Evolutionary conservation across 2,329 filamentous ascomycete genomes (phyloP).

Genomic region (Gremmenia infestans): DNA sequence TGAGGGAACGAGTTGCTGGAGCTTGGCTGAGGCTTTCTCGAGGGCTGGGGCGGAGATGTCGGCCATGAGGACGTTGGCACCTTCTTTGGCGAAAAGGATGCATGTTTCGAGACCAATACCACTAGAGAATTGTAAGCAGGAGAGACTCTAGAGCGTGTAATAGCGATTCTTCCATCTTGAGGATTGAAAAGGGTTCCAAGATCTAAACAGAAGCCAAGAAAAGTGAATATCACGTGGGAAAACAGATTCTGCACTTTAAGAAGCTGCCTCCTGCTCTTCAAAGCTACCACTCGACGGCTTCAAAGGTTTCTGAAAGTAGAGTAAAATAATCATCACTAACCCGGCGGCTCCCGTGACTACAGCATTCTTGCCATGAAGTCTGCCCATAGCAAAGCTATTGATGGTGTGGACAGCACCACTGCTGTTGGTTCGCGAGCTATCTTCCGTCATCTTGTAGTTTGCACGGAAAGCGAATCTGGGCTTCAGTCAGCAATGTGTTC

Average conservation of each 20-base stretch:
- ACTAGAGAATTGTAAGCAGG: conserved; percentile 33
- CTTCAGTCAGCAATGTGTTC: no score
- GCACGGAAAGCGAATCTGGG: no score
- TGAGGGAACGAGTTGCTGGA: conserved; percentile 52
- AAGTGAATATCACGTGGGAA: no score
- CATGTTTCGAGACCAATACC: conserved; percentile 72
- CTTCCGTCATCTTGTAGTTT: no score
- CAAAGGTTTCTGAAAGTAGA: neutral
- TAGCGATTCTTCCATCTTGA: no score
- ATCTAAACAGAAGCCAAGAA: no score
- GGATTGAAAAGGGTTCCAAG: no score
- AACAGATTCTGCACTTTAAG: no score
- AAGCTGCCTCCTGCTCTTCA: no score
- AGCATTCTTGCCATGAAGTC: conserved; percentile 34
- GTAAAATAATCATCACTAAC: conserved; percentile 39
- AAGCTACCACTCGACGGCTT: neutral
- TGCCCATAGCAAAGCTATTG: conserved; percentile 33
- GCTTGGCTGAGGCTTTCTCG: conserved; percentile 54
- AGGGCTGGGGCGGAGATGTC: conserved; percentile 64
- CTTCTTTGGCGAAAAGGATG: conserved; percentile 67
- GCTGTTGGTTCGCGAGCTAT: no score
- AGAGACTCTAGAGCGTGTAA: no score
- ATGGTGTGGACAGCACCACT: conserved; percentile 23
- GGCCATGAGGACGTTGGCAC: conserved; percentile 64
- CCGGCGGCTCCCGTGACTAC: conserved; percentile 66